Evolutionary conservation across 257 asterid genomes (phyloP), one percentile per base, ranked within the genome.

Genomic region (Cynanchum wilfordii): DNA sequence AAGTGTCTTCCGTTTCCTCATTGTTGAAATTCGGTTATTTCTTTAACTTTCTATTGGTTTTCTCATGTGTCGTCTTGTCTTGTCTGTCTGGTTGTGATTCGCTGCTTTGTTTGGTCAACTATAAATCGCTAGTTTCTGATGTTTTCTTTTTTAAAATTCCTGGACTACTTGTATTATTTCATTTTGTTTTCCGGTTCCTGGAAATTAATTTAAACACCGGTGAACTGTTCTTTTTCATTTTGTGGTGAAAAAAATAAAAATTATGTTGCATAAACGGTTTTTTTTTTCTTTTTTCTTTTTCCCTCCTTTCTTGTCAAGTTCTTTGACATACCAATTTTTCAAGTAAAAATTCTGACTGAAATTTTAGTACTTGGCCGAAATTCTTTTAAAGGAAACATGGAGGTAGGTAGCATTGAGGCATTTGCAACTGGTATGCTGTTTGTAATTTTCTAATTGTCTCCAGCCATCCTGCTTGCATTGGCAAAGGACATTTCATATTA

Each of bases 61-160:
- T 63, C 68, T 58, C 50, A 27, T 76, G 42, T 69, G 44, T n/a
- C 15, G 47, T 75, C 25, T 40, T 24, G 30, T 19, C n/a, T 7
- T 27, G 25, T 71, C 40, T 19, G 25, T 67, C 25, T 40, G 44
- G 29, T 20, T 15, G 11, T 29, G 19, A 42, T 57, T 24, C 49
- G 11, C 68, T n/a, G 52, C 68, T 7, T 73, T 11, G 52, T 56
- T 7, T 73, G 27, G 45, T 33, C 6, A 15, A 25, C 12, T 8
- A 51, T 1, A 2, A 63, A 7, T 30, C 17, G 47, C 47, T n/a
- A 3, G 12, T 20, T 40, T 71, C 42, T 0, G 15, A 51, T 52
- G 27, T 55, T 24, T n/a, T 40, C 33, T 69, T 5, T 13, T 52
- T 6, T 20, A 54, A 51, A 51, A 17, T 16, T 24, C 19, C 57